These are phyloP conservation scores for Aspergillus aculeatus DNA, from an alignment of 2,329 filamentous ascomycete genomes.

Conservation along the genomic window DNA sequence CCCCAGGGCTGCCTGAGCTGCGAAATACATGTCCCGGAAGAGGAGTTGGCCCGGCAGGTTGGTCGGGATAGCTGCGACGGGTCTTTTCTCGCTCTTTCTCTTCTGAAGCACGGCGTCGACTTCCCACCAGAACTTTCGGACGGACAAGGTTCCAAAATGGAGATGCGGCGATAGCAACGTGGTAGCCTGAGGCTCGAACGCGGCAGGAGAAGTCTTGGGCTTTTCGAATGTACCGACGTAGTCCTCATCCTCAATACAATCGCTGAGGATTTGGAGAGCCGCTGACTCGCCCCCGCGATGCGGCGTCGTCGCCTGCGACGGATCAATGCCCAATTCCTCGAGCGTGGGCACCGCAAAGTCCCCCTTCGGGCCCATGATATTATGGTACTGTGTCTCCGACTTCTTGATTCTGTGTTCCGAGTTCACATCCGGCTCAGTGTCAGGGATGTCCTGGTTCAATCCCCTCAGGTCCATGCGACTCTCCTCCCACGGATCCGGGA, in stretches of 20 bases:
- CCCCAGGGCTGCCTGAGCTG: conserved; percentile 68
- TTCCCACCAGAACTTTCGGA: conserved; percentile 71
- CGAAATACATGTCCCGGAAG: conserved; percentile 83
- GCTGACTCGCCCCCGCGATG: conserved; percentile 70
- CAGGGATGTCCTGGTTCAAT: conserved; percentile 57
- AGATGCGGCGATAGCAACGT: conserved; percentile 71
- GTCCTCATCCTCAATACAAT: conserved; percentile 60
- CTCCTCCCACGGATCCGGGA: conserved; percentile 58
- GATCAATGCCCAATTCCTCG: conserved; percentile 66
- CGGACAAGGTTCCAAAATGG: conserved; percentile 71
- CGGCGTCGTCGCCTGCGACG: conserved; percentile 57
- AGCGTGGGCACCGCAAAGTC: conserved; percentile 72
- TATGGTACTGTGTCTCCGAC: conserved; percentile 57
- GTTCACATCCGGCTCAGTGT: conserved; percentile 60
- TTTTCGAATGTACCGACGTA: conserved; percentile 75
- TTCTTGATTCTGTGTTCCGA: conserved; percentile 51
- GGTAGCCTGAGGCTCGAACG: conserved; percentile 70
- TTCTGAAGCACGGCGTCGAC: conserved; percentile 61
- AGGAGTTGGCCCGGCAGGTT: conserved; percentile 70
- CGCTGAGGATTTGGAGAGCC: conserved; percentile 58
- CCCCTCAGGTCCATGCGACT: conserved; percentile 58
- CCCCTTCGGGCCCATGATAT: conserved; percentile 64
- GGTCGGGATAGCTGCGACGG: conserved; percentile 58
- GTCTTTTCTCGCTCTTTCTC: conserved; percentile 57
- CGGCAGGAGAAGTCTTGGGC: conserved; percentile 71